These are phyloP conservation scores for Phascolomyces articulosus DNA, from an alignment of 371 early-diverging fungal species.

Conservation along the genomic window DNA sequence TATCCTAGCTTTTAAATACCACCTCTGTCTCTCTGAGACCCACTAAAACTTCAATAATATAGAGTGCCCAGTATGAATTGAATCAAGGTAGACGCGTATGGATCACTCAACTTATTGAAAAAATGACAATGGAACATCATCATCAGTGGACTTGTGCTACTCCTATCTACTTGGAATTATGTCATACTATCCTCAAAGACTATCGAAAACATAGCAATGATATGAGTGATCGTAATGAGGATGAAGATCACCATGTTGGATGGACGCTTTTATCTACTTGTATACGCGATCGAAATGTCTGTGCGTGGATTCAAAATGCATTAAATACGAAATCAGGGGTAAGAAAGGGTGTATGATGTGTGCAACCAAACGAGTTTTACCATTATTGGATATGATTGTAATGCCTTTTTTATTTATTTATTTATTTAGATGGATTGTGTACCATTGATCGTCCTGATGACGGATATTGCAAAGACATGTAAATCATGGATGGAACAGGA, in stretches of 20 bases:
- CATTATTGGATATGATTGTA: too few relatives aligned
- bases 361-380: too few relatives aligned
- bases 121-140: neutral
- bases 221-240: too few relatives aligned
- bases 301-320: neutral
- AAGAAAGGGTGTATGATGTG: neutral
- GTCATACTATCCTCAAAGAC: conserved; percentile 15
- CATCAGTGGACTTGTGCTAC: neutral
- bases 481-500: neutral
- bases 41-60: too few relatives aligned
- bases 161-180: conserved; percentile 13
- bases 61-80: neutral
- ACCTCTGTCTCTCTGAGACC: too few relatives aligned
- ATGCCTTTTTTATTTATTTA: too few relatives aligned
- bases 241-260: neutral
- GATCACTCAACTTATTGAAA: neutral
- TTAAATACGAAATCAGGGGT: neutral
- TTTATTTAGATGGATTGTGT: conserved; percentile 2
- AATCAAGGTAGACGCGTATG: neutral
- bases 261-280: neutral
- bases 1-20: too few relatives aligned
- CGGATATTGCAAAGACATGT: conserved; percentile 20
- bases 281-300: neutral
- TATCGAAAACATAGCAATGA: neutral
- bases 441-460: conserved; percentile 16